phyloP scores from a whole-genome alignment of 352 stramenopile species.

The Phytophthora vignae region DNA sequence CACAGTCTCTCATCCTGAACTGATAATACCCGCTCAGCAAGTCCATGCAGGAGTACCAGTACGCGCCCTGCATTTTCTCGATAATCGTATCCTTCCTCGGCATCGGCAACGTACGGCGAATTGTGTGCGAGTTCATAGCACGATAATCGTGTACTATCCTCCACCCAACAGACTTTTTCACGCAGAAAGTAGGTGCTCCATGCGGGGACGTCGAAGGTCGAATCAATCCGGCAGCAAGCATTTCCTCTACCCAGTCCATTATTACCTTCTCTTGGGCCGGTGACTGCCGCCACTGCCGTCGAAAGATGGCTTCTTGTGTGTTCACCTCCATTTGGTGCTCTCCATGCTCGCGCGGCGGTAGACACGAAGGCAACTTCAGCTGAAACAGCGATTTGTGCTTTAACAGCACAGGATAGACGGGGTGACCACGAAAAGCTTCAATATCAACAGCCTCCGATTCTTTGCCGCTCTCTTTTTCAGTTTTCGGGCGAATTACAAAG shows the following conservation, averaged over 20 bases:
- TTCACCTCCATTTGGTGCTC: conserved; percentile 10
- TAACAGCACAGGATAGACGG: conserved; percentile 2
- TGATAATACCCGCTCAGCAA: conserved; percentile 36
- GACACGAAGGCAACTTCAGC: conserved; percentile 2
- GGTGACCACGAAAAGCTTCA: neutral
- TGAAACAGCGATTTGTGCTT: conserved; percentile 7
- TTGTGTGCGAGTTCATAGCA: conserved; percentile 10
- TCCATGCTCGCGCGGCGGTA: conserved; percentile 7
- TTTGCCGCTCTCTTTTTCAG: neutral
- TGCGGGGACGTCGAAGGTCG: conserved; percentile 19
- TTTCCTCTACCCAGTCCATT: conserved; percentile 8
- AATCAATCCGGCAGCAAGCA: conserved; percentile 3
- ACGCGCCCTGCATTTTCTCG: conserved; percentile 22
- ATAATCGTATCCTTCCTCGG: conserved; percentile 23
- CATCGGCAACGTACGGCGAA: conserved; percentile 8
- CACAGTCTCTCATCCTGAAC: conserved; percentile 23
- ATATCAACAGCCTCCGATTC: neutral
- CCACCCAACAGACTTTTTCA: conserved; percentile 30
- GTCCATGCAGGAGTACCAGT: conserved; percentile 23
- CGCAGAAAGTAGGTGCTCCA: conserved; percentile 28
- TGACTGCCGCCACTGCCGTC: conserved; percentile 7
- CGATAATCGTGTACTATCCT: conserved; percentile 34
- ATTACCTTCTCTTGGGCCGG: conserved; percentile 25
- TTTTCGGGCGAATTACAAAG: neutral
- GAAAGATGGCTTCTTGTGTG: conserved; percentile 7